Evolutionary conservation across 176 grass and related monocot species (phyloP).

Genomic region (Carex kokanica): DNA sequence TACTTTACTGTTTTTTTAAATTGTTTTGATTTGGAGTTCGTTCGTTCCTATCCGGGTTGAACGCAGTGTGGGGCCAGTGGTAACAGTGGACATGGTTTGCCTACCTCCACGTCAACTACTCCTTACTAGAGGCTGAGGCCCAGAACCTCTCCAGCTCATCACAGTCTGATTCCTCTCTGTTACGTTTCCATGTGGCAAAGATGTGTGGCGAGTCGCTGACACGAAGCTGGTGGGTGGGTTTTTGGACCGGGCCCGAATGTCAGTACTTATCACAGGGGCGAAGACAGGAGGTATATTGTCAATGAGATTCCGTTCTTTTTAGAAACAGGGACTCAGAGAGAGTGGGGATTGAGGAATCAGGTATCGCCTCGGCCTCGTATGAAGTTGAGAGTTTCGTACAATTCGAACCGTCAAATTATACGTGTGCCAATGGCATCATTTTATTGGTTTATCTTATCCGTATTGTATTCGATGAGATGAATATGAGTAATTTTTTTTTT

Average conservation of each 20-base stretch:
- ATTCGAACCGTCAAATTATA: no score
- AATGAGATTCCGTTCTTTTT: not conserved
- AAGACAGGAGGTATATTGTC: not conserved
- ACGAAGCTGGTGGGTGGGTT: not conserved
- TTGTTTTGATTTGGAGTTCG: not conserved
- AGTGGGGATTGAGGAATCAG: no score
- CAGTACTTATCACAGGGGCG: not conserved
- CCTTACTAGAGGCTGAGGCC: not conserved
- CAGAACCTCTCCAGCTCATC: not conserved
- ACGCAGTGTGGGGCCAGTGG: not conserved
- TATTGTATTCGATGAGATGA: no score
- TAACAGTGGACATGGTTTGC: not conserved
- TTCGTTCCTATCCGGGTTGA: slow-evolving; percentile 13
- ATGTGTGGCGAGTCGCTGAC: not conserved
- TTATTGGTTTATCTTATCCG: no score
- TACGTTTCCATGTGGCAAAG: no score
- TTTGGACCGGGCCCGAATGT: not conserved
- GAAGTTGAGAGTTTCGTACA: no score
- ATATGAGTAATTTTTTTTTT: no score
- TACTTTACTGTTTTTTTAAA: not conserved
- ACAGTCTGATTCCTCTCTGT: not conserved
- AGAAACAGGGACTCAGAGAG: no score
- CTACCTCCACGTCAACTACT: slow-evolving; percentile 20
- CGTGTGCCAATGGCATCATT: no score
- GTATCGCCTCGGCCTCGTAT: no score